Conservation (phyloP, 2,329 filamentous ascomycete genomes). For the Sclerotinia sclerotiorum region DNA sequence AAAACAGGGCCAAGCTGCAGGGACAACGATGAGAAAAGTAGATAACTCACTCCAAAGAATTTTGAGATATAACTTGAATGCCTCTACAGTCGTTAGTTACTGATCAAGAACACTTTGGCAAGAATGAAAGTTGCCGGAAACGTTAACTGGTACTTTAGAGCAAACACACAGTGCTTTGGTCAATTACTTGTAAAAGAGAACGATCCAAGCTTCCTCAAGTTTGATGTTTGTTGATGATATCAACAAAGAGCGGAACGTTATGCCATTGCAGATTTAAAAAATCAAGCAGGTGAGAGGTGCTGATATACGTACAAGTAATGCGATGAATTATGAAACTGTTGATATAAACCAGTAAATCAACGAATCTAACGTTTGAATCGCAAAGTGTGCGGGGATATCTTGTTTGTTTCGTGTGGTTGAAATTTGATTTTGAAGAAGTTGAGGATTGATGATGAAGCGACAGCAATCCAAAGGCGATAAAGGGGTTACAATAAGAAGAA, state of each 20-base stretch:
- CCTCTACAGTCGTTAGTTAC: constrained; percentile 6
- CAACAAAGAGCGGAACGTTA: neutral
- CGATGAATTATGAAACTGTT: neutral
- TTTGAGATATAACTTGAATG: constrained; percentile 8
- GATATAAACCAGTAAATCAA: neutral
- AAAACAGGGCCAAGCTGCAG: constrained; percentile 25
- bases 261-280: neutral
- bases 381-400: neutral
- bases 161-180: constrained; percentile 1
- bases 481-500: neutral
- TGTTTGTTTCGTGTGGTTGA: neutral
- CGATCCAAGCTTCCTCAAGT: constrained; percentile 2
- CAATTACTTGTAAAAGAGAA: neutral
- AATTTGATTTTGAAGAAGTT: neutral
- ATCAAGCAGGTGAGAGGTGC: neutral
- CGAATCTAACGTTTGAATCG: neutral
- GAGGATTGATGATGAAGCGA: neutral
- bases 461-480: neutral
- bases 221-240: constrained; percentile 10
- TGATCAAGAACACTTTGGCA: neutral
- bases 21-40: constrained; percentile 4
- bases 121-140: neutral
- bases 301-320: constrained; percentile 11
- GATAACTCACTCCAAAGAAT: constrained; percentile 9
- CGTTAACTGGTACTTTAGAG: neutral